Conservation (phyloP, 1,284 basidiomycete species). For the Psilocybe mexicana region DNA sequence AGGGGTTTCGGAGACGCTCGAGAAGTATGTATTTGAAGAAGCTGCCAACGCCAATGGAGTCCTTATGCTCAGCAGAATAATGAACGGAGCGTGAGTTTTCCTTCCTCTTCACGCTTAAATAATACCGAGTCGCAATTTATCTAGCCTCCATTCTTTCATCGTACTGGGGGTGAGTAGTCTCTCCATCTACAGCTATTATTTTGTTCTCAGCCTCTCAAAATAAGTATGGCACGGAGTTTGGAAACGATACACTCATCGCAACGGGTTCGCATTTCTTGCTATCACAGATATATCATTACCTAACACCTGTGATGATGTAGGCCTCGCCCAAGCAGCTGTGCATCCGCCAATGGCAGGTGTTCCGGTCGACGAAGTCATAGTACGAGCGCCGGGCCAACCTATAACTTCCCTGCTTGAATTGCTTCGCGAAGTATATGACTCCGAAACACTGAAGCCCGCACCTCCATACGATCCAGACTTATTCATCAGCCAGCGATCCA, state of each 20-base stretch:
- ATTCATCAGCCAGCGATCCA: conserved; percentile 37
- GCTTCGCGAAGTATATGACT: conserved; percentile 54
- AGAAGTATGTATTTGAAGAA: conserved; percentile 56
- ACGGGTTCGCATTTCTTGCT: conserved; percentile 10
- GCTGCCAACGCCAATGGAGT: conserved; percentile 47
- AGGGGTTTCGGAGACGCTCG: conserved; percentile 46
- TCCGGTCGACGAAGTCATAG: not conserved
- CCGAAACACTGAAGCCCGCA: conserved; percentile 49
- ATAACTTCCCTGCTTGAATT: conserved; percentile 47
- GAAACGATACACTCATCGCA: conserved; percentile 18
- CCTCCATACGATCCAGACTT: conserved; percentile 52
- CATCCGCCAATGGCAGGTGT: conserved; percentile 28
- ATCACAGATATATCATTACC: conserved; percentile 26
- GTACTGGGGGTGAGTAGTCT: conserved; percentile 54
- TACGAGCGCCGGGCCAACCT: conserved; percentile 24
- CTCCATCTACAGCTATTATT: not conserved
- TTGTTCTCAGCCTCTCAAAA: not conserved
- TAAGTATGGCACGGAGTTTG: conserved; percentile 22
- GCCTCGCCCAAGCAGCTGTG: conserved; percentile 50
- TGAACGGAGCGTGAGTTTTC: conserved; percentile 53
- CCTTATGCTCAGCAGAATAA: conserved; percentile 56
- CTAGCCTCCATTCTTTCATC: conserved; percentile 62
- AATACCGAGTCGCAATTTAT: not conserved
- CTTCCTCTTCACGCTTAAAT: not conserved
- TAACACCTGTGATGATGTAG: not conserved